A percentile compares a stretch with the other conserved stretches of the same genome.
These are phyloP conservation scores for Zasmidium angulare DNA, from an alignment of 2,329 filamentous ascomycete species.

Conservation along the genomic window DNA sequence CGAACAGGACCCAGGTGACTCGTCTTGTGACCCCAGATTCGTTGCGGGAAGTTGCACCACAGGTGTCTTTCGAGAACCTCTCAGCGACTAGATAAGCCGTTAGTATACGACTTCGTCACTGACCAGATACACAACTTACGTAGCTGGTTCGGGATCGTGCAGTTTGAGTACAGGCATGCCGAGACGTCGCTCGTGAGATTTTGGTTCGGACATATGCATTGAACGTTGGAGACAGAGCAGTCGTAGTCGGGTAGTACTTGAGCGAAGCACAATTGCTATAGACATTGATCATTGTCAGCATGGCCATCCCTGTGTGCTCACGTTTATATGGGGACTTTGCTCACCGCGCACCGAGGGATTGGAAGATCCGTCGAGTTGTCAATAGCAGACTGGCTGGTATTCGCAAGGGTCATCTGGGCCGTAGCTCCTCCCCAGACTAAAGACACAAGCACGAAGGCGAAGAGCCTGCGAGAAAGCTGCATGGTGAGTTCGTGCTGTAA, in stretches of 20 bases:
- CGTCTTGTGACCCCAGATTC: slow-evolving; percentile 6
- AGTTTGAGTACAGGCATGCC: slow-evolving; percentile 19
- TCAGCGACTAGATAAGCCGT: slow-evolving; percentile 14
- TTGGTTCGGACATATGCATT: slow-evolving; percentile 20
- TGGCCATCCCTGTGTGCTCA: background rate
- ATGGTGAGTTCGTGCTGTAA: slow-evolving; percentile 3
- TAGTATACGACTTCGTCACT: background rate
- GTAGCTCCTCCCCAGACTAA: background rate
- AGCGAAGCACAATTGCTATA: slow-evolving; percentile 19
- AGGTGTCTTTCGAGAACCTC: slow-evolving; percentile 17
- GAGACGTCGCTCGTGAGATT: slow-evolving; percentile 20
- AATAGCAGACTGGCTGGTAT: background rate
- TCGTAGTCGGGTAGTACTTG: slow-evolving; percentile 19
- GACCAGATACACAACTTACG: slow-evolving; percentile 1
- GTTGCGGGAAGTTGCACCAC: slow-evolving; percentile 16
- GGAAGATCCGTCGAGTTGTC: slow-evolving; percentile 1
- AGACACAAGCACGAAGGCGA: background rate
- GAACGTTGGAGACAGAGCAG: slow-evolving; percentile 12
- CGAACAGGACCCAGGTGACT: slow-evolving; percentile 20
- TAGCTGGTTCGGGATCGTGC: slow-evolving; percentile 20
- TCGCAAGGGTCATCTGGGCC: background rate
- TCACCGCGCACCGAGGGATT: slow-evolving; percentile 5
- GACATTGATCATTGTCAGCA: background rate
- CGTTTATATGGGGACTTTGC: background rate
- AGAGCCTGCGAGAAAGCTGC: background rate